A percentile compares a stretch with the other conserved stretches of the same genome.
phyloP scores from a whole-genome alignment of 2,329 filamentous ascomycete genomes.

The Fusarium sp. region DNA sequence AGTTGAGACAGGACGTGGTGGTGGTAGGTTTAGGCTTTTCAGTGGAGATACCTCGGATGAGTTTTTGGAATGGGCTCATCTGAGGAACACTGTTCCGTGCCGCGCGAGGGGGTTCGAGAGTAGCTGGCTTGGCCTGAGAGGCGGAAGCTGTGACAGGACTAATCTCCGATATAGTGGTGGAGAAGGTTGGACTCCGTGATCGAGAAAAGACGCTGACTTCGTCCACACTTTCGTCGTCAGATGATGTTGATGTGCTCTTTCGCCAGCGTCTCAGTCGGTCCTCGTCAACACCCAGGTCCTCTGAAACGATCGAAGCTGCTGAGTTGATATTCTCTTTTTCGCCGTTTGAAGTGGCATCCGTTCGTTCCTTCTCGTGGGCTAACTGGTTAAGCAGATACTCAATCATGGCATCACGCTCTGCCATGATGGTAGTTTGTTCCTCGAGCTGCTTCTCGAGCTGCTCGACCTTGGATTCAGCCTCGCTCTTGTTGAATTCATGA shows the following conservation, averaged over 20 bases:
- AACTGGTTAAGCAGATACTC: constrained; percentile 62
- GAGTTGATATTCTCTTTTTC: constrained; percentile 47
- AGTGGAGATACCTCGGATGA: constrained; percentile 57
- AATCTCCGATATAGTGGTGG: constrained; percentile 52
- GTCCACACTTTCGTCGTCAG: constrained; percentile 63
- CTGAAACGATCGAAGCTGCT: constrained; percentile 59
- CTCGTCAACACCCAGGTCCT: constrained; percentile 66
- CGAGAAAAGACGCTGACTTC: constrained; percentile 70
- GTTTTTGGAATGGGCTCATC: constrained; percentile 55
- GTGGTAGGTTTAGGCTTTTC: constrained; percentile 44
- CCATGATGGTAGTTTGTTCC: constrained; percentile 64
- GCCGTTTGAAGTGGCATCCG: constrained; percentile 52
- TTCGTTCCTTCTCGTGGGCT: constrained; percentile 61
- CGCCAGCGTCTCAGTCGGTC: constrained; percentile 59
- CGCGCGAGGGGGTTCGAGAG: constrained; percentile 41
- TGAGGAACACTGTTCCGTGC: constrained; percentile 49
- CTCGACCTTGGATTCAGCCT: constrained; percentile 62
- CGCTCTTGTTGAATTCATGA: constrained; percentile 65
- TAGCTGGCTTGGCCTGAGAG: constrained; percentile 40
- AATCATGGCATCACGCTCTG: constrained; percentile 65
- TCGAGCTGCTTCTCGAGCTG: constrained; percentile 70
- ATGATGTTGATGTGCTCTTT: constrained; percentile 58
- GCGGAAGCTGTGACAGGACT: constrained; percentile 38
- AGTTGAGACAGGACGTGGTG: constrained; percentile 62
- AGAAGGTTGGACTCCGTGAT: constrained; percentile 66